Evolutionary conservation across 208 protist genomes (phyloP).

Genomic region (Leishmania tropica): DNA sequence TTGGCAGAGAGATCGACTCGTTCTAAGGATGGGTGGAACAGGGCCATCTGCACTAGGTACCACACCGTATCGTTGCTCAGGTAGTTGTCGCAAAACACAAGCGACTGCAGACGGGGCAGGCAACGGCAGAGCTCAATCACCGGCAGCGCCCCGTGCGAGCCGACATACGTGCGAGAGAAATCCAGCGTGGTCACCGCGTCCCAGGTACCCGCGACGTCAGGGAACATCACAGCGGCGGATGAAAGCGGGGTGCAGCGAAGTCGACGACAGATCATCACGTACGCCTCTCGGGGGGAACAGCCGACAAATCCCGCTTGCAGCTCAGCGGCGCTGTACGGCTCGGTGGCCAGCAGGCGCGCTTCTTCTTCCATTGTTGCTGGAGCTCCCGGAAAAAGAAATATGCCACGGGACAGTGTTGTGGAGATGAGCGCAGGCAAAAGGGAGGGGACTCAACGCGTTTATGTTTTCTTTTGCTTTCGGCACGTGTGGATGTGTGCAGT

Average conservation of each 20-base stretch:
- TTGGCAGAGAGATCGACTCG: conserved; percentile 68
- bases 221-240: conserved; percentile 54
- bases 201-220: conserved; percentile 46
- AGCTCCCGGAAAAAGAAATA: neutral
- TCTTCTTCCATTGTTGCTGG: conserved; percentile 18
- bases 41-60: conserved; percentile 57
- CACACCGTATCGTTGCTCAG: conserved; percentile 73
- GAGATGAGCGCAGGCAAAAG: neutral
- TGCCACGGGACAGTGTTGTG: neutral
- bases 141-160: conserved; percentile 47
- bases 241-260: conserved; percentile 39
- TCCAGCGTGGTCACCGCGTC: conserved; percentile 43
- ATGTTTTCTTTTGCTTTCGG: neutral
- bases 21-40: conserved; percentile 57
- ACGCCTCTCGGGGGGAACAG: conserved; percentile 51
- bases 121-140: conserved; percentile 69
- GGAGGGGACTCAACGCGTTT: neutral
- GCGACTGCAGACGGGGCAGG: conserved; percentile 39
- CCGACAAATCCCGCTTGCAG: conserved; percentile 51
- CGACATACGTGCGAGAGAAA: conserved; percentile 71
- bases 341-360: conserved; percentile 7
- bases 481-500: conserved; percentile 2
- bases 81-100: conserved; percentile 74
- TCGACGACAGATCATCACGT: conserved; percentile 47
- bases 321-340: conserved; percentile 47